Conservation (phyloP, 176 grass and related monocot species). For the Urochloa ruziziensis region DNA sequence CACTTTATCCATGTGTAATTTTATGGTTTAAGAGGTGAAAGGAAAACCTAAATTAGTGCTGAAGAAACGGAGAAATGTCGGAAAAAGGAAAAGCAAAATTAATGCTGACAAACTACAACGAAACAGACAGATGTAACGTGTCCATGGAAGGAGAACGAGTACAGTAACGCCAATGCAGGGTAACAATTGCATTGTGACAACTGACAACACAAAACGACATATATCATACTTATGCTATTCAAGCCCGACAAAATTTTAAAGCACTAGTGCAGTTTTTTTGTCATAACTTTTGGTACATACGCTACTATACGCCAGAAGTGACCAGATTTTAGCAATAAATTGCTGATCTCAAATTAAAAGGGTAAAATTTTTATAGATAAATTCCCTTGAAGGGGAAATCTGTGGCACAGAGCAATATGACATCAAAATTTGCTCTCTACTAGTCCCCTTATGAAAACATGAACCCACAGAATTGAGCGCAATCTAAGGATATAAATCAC, state of each 20-base stretch:
- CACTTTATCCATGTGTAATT: neutral
- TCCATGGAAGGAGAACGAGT: neutral
- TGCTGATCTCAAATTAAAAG: neutral
- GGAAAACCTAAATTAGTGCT: neutral
- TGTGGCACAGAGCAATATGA: neutral
- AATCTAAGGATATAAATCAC: neutral
- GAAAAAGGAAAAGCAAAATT: neutral
- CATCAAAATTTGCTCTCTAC: neutral
- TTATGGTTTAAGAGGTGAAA: neutral
- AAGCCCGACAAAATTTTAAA: neutral
- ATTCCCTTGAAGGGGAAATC: neutral
- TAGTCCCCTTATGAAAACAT: neutral
- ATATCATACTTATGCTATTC: neutral
- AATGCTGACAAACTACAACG: neutral
- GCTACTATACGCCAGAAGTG: neutral
- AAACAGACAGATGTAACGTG: neutral
- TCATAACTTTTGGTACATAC: neutral
- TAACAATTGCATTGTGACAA: neutral
- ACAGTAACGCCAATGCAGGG: neutral
- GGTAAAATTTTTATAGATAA: neutral
- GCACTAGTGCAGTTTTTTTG: neutral
- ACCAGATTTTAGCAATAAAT: neutral
- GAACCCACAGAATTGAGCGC: neutral
- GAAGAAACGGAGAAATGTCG: neutral
- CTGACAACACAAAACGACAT: neutral